Base-by-base conservation (phyloP, 1,284 basidiomycete genomes). In the Fomitopsis palustris region DNA sequence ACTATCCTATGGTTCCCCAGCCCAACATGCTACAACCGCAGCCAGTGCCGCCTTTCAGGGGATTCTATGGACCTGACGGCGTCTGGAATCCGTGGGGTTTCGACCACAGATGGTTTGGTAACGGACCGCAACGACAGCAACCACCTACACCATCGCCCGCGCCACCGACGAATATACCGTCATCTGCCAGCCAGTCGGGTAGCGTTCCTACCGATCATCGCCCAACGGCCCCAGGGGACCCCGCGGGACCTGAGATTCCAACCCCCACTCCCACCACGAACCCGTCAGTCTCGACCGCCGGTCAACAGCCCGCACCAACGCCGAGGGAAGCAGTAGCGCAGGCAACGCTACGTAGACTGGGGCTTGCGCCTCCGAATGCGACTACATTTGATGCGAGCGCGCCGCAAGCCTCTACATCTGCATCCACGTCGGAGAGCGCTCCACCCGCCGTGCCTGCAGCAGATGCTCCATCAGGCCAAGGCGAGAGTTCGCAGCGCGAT, bases 21-120 rank as follows among this genome's bases (percentile, higher is more conserved):
- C n/a, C 45, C 12, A 21, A 47, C 17, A 72, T 69, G 41, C 64
- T 54, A 45, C 70, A 66, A 31, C 73, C 65, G 37, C 68, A 68
- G 21, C 72, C 72, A 27, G 61, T 75, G n/a, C 72, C 71, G 39
- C 69, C 67, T 6, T 72, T 74, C 55, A 64, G 72, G 60, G 87
- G 87, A 6, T 89, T 88, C 63, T 74, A 79, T 39, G 85, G 85
- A 3, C 86, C 86, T 17, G 81, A 79, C 39, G 83, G 81, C n/a
- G 76, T 72, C 19, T 88, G 86, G 84, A 83, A 82, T 58, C 79
- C 79, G 25, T 89, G 87, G 86, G 75, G 74, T 41, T 62, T 74
- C 27, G 74, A 77, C 60, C 75, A 62, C 1, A 53, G 43, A 12
- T 55, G 53, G 54, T 55, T 59, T 23, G 58, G 49, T 33, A 33